Percentiles rank a stretch among this genome's conserved stretches.
Evolutionary conservation across 2,329 filamentous ascomycete genomes (phyloP).

Genomic region (Aureobasidium pullulans): DNA sequence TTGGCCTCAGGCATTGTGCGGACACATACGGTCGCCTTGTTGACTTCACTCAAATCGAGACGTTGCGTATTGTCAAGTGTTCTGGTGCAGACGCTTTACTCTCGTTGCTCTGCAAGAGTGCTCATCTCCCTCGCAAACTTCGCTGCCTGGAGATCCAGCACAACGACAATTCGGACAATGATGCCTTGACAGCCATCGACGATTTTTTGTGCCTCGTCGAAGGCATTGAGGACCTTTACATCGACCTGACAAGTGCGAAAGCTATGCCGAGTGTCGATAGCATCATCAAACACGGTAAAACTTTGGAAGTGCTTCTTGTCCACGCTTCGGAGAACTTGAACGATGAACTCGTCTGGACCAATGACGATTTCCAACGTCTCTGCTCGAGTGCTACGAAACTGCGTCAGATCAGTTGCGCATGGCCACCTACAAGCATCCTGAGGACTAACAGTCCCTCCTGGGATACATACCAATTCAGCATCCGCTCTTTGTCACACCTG

Average conservation of each 20-base stretch:
- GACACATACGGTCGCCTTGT: conserved; percentile 42
- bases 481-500: conserved; percentile 29
- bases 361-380: conserved; percentile 38
- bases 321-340: conserved; percentile 29
- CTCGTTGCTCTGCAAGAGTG: conserved; percentile 40
- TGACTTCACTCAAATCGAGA: conserved; percentile 37
- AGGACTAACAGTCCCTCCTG: conserved; percentile 16
- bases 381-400: conserved; percentile 37
- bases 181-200: conserved; percentile 39
- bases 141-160: conserved; percentile 41
- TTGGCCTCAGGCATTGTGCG: conserved; percentile 40
- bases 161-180: conserved; percentile 41
- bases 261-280: conserved; percentile 35
- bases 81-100: conserved; percentile 40
- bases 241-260: conserved; percentile 38
- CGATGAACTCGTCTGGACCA: conserved; percentile 39
- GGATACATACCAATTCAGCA: conserved; percentile 15
- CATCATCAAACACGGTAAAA: conserved; percentile 40
- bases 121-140: conserved; percentile 36
- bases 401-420: conserved; percentile 41
- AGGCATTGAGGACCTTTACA: conserved; percentile 36
- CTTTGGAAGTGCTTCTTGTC: conserved; percentile 37
- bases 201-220: conserved; percentile 41
- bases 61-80: conserved; percentile 38
- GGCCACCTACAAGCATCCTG: conserved; percentile 39